phyloP scores from a whole-genome alignment of 2,329 filamentous ascomycete genomes.

The Akanthomyces dipterigenus region DNA sequence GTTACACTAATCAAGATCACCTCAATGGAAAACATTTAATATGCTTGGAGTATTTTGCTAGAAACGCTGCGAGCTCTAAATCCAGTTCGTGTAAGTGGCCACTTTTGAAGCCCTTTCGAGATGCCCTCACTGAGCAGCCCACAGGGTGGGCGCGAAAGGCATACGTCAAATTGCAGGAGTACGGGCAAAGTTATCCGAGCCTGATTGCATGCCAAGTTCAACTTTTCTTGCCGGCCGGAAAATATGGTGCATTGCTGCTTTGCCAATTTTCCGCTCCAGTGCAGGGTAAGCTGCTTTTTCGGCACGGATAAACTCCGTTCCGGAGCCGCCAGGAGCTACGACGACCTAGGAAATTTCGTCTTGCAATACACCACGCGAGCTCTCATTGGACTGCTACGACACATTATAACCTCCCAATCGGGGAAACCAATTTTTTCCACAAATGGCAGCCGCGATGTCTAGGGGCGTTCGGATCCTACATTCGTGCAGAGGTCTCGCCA shows the following conservation, averaged over 20 bases:
- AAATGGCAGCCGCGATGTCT: slow-evolving; percentile 5
- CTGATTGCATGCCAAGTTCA: too few relatives aligned
- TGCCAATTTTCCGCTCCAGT: neutral
- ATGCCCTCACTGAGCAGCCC: too few relatives aligned
- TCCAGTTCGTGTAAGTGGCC: too few relatives aligned
- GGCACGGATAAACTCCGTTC: slow-evolving; percentile 10
- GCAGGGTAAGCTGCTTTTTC: neutral
- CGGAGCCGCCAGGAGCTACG: neutral
- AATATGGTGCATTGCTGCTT: neutral
- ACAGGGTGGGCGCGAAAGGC: too few relatives aligned
- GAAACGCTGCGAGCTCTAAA: too few relatives aligned
- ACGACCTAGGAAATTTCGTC: slow-evolving; percentile 6
- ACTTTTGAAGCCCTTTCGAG: too few relatives aligned
- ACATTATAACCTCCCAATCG: neutral
- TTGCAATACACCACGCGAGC: neutral
- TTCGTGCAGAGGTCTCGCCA: slow-evolving; percentile 26
- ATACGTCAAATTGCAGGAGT: too few relatives aligned
- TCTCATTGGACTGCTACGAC: neutral
- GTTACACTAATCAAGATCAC: neutral
- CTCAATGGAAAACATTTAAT: neutral
- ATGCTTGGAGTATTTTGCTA: too few relatives aligned
- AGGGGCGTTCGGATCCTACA: slow-evolving; percentile 7
- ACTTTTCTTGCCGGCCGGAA: neutral
- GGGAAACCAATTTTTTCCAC: neutral
- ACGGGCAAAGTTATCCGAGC: too few relatives aligned